These are phyloP conservation scores for Verbena officinalis DNA, from an alignment of 257 asterid species.

Conservation along the genomic window DNA sequence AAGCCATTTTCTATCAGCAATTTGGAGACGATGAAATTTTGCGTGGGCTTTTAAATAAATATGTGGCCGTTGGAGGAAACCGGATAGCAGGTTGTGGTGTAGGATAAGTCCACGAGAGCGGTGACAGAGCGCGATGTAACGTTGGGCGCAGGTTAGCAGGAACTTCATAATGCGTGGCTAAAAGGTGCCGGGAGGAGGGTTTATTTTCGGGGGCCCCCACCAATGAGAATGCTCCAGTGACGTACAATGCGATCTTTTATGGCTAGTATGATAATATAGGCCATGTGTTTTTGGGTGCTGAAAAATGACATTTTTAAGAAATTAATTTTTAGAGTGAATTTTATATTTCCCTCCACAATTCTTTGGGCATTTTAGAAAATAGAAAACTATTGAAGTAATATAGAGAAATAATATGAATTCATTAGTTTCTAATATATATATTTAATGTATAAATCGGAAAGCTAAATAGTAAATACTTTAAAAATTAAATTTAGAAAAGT, in stretches of 20 bases:
- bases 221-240: slow-evolving; percentile 4
- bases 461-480: too few species aligned
- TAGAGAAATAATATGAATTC: too few species aligned
- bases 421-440: too few species aligned
- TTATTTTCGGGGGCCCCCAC: not conserved
- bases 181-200: slow-evolving; percentile 7
- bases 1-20: slow-evolving; percentile 44
- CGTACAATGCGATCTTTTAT: not conserved
- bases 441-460: too few species aligned
- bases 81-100: slow-evolving; percentile 38
- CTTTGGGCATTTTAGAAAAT: too few species aligned
- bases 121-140: slow-evolving; percentile 21
- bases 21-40: slow-evolving; percentile 3
- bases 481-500: too few species aligned
- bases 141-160: slow-evolving; percentile 35
- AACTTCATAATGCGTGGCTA: slow-evolving; percentile 15
- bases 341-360: too few species aligned
- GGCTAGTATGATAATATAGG: not conserved
- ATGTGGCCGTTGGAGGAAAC: slow-evolving; percentile 11
- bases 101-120: slow-evolving; percentile 42
- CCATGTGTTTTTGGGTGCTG: too few species aligned
- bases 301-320: too few species aligned
- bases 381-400: too few species aligned
- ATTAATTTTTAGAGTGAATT: too few species aligned
- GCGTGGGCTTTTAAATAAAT: not conserved